Evolutionary conservation across 1,284 basidiomycete species (phyloP).

Genomic region (Ganoderma multipileum): DNA sequence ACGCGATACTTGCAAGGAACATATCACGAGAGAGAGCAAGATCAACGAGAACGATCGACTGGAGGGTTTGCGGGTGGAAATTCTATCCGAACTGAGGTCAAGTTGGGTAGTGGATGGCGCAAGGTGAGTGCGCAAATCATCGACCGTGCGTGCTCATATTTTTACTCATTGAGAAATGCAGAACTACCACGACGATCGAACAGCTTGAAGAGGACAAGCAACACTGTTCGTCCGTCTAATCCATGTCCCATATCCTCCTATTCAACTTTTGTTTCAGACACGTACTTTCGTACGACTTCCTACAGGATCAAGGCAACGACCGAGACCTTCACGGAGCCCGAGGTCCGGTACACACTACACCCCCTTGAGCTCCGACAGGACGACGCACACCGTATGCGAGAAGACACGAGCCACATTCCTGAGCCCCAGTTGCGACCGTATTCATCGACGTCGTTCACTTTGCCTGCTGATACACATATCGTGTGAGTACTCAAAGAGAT

Average conservation of each 20-base stretch:
- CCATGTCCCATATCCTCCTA: not conserved
- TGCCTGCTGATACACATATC: conserved; percentile 44
- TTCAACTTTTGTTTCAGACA: not conserved
- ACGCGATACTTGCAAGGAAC: conserved; percentile 17
- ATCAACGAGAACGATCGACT: not conserved
- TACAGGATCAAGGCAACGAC: not conserved
- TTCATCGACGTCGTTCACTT: conserved; percentile 38
- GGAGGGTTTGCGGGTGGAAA: not conserved
- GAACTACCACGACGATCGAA: conserved; percentile 14
- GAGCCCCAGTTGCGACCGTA: conserved; percentile 38
- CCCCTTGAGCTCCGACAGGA: conserved; percentile 47
- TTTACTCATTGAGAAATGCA: conserved; percentile 24
- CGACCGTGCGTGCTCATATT: not conserved
- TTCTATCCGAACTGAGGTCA: not conserved
- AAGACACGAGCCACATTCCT: conserved; percentile 47
- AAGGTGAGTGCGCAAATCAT: conserved; percentile 5
- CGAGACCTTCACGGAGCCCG: conserved; percentile 34
- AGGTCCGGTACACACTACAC: conserved; percentile 44
- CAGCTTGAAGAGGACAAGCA: not conserved
- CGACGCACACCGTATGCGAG: conserved; percentile 50
- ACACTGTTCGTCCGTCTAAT: not conserved
- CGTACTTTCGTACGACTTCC: not conserved
- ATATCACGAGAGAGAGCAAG: conserved; percentile 14
- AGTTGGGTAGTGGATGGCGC: not conserved
- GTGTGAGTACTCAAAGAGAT: conserved; percentile 40